phyloP scores from a whole-genome alignment of 1,139 yeast species.

The Yamadazyma conglobata region DNA sequence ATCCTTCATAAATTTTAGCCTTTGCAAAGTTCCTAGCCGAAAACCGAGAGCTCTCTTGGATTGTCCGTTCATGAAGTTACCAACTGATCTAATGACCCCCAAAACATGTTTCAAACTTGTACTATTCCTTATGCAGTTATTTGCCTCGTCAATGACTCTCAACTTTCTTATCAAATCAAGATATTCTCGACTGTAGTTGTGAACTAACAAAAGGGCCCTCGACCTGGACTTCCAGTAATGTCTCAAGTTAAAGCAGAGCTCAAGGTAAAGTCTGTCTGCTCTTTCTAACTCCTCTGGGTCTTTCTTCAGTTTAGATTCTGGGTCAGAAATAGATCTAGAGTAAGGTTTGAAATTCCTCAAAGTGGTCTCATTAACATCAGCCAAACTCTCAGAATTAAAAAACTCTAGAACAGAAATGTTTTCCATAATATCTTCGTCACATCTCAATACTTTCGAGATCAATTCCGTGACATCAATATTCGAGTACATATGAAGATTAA shows the following conservation, averaged over 20 bases:
- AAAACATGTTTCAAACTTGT: conserved; percentile 64
- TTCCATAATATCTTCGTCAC: conserved; percentile 66
- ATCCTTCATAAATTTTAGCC: conserved; percentile 84
- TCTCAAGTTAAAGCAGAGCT: conserved; percentile 71
- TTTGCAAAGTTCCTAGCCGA: conserved; percentile 73
- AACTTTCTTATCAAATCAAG: conserved; percentile 63
- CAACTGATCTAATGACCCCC: conserved; percentile 77
- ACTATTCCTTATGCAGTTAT: conserved; percentile 57
- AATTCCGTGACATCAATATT: conserved; percentile 59
- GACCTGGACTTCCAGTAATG: conserved; percentile 86
- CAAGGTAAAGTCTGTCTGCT: conserved; percentile 76
- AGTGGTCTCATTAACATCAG: conserved; percentile 66
- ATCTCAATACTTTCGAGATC: conserved; percentile 60
- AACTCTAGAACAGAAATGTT: conserved; percentile 79
- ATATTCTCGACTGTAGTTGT: conserved; percentile 73
- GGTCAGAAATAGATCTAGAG: conserved; percentile 46
- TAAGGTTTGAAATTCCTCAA: conserved; percentile 72
- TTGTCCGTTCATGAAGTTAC: conserved; percentile 89
- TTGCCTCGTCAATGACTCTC: conserved; percentile 64
- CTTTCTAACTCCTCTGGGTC: conserved; percentile 67
- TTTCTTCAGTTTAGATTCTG: conserved; percentile 45
- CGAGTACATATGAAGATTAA: conserved; percentile 80
- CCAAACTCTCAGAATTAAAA: conserved; percentile 67
- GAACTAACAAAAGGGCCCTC: conserved; percentile 64
- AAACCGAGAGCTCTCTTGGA: conserved; percentile 83